Percentiles rank a stretch among this genome's conserved stretches.
Conservation (phyloP, 129 eudicot genomes). For the Saposhnikovia divaricata region DNA sequence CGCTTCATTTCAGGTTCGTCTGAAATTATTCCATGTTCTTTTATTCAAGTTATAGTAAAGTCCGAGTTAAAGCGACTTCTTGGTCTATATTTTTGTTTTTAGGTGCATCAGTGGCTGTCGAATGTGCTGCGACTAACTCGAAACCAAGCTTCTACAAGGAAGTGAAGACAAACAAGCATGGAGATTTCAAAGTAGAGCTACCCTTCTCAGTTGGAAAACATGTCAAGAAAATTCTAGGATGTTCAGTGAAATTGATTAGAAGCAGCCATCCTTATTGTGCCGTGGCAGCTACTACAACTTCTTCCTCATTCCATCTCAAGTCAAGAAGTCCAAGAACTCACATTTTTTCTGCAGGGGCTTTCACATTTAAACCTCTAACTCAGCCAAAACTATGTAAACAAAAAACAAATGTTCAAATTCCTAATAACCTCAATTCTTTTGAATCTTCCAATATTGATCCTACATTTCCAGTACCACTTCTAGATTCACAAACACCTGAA, state of each 20-base stretch:
- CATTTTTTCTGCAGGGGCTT: conserved; percentile 73
- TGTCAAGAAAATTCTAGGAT: conserved; percentile 40
- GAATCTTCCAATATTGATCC: conserved; percentile 21
- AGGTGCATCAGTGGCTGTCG: conserved; percentile 82
- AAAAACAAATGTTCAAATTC: conserved; percentile 27
- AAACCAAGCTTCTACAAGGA: conserved; percentile 32
- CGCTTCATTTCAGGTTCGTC: conserved; percentile 78
- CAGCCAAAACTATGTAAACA: conserved; percentile 44
- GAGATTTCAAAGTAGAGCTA: conserved; percentile 53
- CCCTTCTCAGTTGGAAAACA: conserved; percentile 49
- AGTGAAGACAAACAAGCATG: conserved; percentile 57
- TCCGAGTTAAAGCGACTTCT: background rate
- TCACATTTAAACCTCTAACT: conserved; percentile 50
- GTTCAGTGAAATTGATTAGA: conserved; percentile 52
- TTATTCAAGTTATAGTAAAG: no score
- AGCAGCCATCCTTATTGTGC: conserved; percentile 64
- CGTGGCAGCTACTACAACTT: conserved; percentile 42
- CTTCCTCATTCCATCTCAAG: conserved; percentile 47
- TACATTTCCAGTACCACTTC: conserved; percentile 32
- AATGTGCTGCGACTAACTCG: conserved; percentile 33
- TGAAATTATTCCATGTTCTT: background rate
- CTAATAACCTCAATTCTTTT: conserved; percentile 18
- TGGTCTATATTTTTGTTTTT: background rate
- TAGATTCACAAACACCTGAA: conserved; percentile 36
- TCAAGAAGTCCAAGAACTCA: conserved; percentile 33